Percentiles rank a stretch among this genome's conserved stretches.
Conservation (phyloP, 2,329 filamentous ascomycete genomes). For the Ceratocystis cacaofunesta region DNA sequence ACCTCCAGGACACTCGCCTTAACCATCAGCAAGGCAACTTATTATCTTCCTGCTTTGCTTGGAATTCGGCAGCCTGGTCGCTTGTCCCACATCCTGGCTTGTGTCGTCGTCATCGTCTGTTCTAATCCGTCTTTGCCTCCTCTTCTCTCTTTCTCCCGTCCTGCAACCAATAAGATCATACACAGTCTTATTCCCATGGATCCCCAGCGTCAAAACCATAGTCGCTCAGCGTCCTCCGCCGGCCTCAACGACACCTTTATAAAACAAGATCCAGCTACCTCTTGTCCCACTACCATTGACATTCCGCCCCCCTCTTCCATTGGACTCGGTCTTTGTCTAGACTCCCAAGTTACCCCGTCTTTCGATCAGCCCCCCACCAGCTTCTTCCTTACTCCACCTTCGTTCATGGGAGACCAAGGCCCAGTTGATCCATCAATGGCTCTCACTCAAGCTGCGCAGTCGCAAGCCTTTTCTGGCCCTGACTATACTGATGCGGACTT, state of each 20-base stretch:
- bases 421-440: slow-evolving; percentile 27
- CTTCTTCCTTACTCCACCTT: slow-evolving; percentile 28
- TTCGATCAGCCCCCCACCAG: slow-evolving; percentile 23
- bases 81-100: slow-evolving; percentile 1
- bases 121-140: not conserved
- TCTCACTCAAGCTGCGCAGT: slow-evolving; percentile 27
- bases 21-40: not conserved
- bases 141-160: not conserved
- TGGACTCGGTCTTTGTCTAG: slow-evolving; percentile 44
- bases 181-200: slow-evolving; percentile 24
- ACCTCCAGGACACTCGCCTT: not conserved
- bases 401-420: slow-evolving; percentile 31
- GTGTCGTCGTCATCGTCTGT: not conserved
- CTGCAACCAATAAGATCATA: not conserved
- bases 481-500: slow-evolving; percentile 43
- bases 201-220: slow-evolving; percentile 26
- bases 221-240: slow-evolving; percentile 47
- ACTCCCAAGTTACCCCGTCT: slow-evolving; percentile 24
- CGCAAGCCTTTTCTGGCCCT: slow-evolving; percentile 24
- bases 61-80: slow-evolving; percentile 11
- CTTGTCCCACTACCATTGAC: slow-evolving; percentile 40
- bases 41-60: not conserved
- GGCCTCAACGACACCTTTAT: slow-evolving; percentile 47
- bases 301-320: slow-evolving; percentile 33
- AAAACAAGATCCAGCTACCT: slow-evolving; percentile 32